Evolutionary conservation across 1,284 basidiomycete species (phyloP).

Genomic region (Moniliophthora roreri): DNA sequence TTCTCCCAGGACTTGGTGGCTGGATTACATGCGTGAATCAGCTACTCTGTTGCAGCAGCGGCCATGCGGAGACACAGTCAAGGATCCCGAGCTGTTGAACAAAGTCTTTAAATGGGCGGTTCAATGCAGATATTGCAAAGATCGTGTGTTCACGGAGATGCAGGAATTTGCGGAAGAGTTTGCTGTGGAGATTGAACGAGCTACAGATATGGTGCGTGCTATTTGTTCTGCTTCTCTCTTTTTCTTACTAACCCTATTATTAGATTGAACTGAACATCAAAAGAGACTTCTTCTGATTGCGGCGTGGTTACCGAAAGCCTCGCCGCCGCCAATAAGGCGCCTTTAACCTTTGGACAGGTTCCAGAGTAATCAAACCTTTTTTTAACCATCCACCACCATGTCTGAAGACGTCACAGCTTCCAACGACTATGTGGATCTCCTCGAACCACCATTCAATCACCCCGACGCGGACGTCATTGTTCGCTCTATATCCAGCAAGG

Average conservation of each 20-base stretch:
- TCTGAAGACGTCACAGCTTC: not conserved
- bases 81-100: slow-evolving; percentile 11
- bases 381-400: no score
- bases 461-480: slow-evolving; percentile 5
- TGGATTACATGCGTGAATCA: slow-evolving; percentile 13
- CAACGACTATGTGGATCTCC: not conserved
- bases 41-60: slow-evolving; percentile 11
- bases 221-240: no score
- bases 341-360: no score
- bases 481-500: not conserved
- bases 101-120: slow-evolving; percentile 8
- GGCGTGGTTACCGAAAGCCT: no score
- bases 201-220: not conserved
- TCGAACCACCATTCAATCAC: slow-evolving; percentile 1
- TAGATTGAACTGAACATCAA: no score
- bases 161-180: slow-evolving; percentile 3
- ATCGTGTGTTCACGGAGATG: slow-evolving; percentile 3
- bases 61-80: slow-evolving; percentile 11
- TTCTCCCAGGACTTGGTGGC: slow-evolving; percentile 13
- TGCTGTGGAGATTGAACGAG: slow-evolving; percentile 4
- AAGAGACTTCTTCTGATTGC: no score
- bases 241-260: no score
- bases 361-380: no score
- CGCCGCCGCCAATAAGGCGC: no score
- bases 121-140: slow-evolving; percentile 4